Evolutionary conservation across 805 yeast species (phyloP), one percentile per base, ranked within the genome.

Genomic region (Debaryomyces maramus): DNA sequence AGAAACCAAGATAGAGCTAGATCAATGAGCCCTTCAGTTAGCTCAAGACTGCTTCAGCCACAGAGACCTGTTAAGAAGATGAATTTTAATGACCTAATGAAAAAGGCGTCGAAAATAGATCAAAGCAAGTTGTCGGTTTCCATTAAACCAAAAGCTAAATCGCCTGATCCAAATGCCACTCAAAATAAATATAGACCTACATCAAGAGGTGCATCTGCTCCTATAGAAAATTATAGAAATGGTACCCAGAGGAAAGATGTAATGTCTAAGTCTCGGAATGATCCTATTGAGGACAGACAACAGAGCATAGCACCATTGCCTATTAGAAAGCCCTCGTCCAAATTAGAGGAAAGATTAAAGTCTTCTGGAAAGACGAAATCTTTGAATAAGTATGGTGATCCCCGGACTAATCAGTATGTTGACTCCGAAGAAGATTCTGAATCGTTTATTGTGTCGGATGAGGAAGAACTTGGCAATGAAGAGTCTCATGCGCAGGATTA

Each of bases 71-170:
- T 51, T 2, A 72, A 70, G 32, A 76, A 80, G 54, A 59, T 83
- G 56, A 77, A 80, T 13, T 85, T 83, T 54, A 73, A 72, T 40
- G 86, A 85, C 32, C 68, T 85, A 38, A 79, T 85, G 85, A 78
- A 78, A 52, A 78, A 78, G 55, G 93, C 91, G 0, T 75, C 75
- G 10, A 61, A 65, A 9, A 75, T 85, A 2, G 85, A 83, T 53
- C 67, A 71, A 38, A 52, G 56, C 39, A 68, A 67, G 47, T 54
- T 70, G 33, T 60, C 69, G 8, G 65, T 70, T 20, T 48, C 55
- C 3, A 19, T 71, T 55, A 45, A 71, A 67, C 54, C 65, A 65
- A 52, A 76, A 67, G 34, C 58, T 56, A 48, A 69, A 55, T 41
- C 70, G 53, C 60, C 77, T 17, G 54, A 63, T 36, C 34, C 34